Evolutionary conservation across 768 basidiomycete species (phyloP).

Genomic region (Leccinum barrowsii): DNA sequence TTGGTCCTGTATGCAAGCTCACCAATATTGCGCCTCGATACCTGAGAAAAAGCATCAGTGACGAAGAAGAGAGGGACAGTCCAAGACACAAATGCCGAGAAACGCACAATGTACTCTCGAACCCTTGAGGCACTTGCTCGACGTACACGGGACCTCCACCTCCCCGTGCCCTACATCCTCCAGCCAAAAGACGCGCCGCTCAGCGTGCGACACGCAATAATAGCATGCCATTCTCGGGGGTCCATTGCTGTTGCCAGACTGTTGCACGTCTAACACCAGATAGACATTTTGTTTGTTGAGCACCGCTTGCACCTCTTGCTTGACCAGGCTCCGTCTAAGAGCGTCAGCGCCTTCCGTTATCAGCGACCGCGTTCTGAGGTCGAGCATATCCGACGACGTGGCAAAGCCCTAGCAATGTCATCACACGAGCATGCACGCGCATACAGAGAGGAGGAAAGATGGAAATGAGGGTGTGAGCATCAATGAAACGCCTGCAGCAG

Average conservation of each 20-base stretch:
- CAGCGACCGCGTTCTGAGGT: slow-evolving; percentile 1
- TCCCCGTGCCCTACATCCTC: slow-evolving; percentile 21
- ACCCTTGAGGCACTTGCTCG: slow-evolving; percentile 13
- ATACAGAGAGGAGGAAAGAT: background rate
- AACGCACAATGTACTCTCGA: slow-evolving; percentile 26
- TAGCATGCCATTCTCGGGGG: slow-evolving; percentile 8
- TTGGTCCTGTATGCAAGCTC: background rate
- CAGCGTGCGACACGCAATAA: slow-evolving; percentile 27
- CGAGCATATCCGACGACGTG: slow-evolving; percentile 11
- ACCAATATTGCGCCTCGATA: slow-evolving; percentile 30
- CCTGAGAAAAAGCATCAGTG: slow-evolving; percentile 15
- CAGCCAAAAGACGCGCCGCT: slow-evolving; percentile 30
- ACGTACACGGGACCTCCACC: slow-evolving; percentile 20
- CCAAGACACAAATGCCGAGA: background rate
- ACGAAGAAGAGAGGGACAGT: background rate
- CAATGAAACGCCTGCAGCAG: background rate
- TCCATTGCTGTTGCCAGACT: background rate
- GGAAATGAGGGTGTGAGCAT: background rate
- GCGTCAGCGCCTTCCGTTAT: slow-evolving; percentile 12
- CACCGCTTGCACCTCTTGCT: slow-evolving; percentile 2
- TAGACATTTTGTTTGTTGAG: slow-evolving; percentile 6
- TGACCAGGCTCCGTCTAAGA: slow-evolving; percentile 5
- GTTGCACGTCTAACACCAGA: slow-evolving; percentile 18
- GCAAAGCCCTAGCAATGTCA: slow-evolving; percentile 6
- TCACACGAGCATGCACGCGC: background rate